Evolutionary conservation across 768 basidiomycete genomes (phyloP).

Genomic region (Mycena epipterygia): DNA sequence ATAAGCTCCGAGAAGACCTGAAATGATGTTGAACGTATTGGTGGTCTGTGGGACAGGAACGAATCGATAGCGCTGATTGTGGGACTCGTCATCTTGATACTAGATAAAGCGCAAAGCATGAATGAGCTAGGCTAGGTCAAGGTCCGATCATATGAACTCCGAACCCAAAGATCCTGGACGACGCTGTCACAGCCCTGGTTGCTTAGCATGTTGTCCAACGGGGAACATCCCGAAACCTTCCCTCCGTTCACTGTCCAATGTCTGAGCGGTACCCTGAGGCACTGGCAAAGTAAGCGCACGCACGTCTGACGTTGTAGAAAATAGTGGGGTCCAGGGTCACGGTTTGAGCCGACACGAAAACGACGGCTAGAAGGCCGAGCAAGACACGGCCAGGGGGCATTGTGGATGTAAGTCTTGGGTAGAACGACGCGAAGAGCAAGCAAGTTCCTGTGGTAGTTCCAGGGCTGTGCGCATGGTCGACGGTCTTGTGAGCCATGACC

Average conservation of each 20-base stretch:
- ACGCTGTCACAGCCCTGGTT: constrained; percentile 30
- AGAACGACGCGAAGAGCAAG: background rate
- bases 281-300: background rate
- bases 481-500: background rate
- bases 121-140: background rate
- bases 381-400: background rate
- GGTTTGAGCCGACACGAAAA: constrained; percentile 18
- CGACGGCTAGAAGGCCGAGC: background rate
- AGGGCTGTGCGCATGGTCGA: background rate
- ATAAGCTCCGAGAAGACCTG: constrained; percentile 4
- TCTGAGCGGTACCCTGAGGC: background rate
- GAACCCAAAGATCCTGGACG: constrained; percentile 28
- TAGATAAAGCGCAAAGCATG: background rate
- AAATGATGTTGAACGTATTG: constrained; percentile 33
- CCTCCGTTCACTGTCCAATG: constrained; percentile 12
- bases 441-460: background rate
- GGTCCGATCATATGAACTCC: background rate
- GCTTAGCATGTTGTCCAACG: constrained; percentile 31
- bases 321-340: constrained; percentile 25
- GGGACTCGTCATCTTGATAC: constrained; percentile 22
- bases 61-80: constrained; percentile 35
- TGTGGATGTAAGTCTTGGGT: background rate
- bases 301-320: constrained; percentile 27
- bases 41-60: constrained; percentile 28
- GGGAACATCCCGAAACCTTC: constrained; percentile 28